Percentiles rank a stretch among this genome's conserved stretches.
phyloP scores from a whole-genome alignment of 805 yeast genomes.

The Kuraishia ogatae region DNA sequence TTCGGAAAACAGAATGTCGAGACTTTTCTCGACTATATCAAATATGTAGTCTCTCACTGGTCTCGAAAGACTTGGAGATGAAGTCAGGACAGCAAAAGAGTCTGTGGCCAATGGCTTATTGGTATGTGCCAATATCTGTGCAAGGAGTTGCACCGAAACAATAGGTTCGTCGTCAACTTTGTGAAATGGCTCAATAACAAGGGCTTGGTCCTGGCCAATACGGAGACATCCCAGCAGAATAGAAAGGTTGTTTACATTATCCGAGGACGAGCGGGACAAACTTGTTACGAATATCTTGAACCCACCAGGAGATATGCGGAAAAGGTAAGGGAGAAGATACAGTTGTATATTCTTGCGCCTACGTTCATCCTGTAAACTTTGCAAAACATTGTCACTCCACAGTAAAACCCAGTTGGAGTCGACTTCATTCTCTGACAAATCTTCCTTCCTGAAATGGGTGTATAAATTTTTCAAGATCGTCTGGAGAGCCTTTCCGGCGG shows the following conservation, averaged over 20 bases:
- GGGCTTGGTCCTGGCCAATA: conserved; percentile 54
- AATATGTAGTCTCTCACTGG: conserved; percentile 41
- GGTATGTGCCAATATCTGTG: conserved; percentile 36
- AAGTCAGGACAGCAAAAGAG: conserved; percentile 52
- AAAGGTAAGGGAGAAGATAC: conserved; percentile 56
- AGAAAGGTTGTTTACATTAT: conserved; percentile 20
- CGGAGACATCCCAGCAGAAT: conserved; percentile 46
- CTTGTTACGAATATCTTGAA: conserved; percentile 30
- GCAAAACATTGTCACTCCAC: conserved; percentile 39
- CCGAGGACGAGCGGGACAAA: conserved; percentile 16
- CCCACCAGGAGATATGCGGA: conserved; percentile 39
- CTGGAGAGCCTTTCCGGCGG: conserved; percentile 50
- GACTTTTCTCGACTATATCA: conserved; percentile 29
- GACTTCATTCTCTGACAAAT: background rate
- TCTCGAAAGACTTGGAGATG: conserved; percentile 52
- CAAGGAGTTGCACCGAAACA: conserved; percentile 24
- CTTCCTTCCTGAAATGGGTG: conserved; percentile 3
- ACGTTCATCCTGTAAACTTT: conserved; percentile 22
- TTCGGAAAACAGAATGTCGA: conserved; percentile 53
- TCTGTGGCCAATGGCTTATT: conserved; percentile 35
- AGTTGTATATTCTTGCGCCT: conserved; percentile 40
- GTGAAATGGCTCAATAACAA: conserved; percentile 41
- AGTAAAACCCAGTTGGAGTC: conserved; percentile 33
- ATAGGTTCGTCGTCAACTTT: conserved; percentile 21
- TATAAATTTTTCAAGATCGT: conserved; percentile 28